Conservation (phyloP, 805 yeast species). For the Barnettozyma salicaria region DNA sequence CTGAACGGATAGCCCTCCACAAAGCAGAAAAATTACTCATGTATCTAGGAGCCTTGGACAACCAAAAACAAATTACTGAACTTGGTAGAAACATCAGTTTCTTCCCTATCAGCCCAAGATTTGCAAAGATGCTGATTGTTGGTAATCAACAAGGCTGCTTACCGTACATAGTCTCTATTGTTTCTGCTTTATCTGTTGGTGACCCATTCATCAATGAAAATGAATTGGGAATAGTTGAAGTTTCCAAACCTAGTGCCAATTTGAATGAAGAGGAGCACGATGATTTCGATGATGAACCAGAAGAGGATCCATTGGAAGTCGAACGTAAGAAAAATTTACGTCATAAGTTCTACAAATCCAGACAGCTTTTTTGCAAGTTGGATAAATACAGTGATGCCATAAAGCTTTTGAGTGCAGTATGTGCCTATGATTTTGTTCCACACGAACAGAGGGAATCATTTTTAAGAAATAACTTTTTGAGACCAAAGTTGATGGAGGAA, state of each 20-base stretch:
- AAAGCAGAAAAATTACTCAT: slow-evolving; percentile 65
- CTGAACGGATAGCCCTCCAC: slow-evolving; percentile 52
- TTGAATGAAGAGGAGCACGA: slow-evolving; percentile 22
- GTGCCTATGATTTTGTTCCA: slow-evolving; percentile 80
- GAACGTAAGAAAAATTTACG: slow-evolving; percentile 37
- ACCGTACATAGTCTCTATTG: slow-evolving; percentile 85
- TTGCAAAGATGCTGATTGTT: slow-evolving; percentile 80
- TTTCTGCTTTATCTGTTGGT: slow-evolving; percentile 88
- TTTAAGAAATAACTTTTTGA: slow-evolving; percentile 54
- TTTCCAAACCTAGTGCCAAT: slow-evolving; percentile 6
- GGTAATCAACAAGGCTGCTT: slow-evolving; percentile 85
- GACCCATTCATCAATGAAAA: slow-evolving; percentile 78
- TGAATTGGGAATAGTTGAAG: slow-evolving; percentile 54
- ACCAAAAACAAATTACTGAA: slow-evolving; percentile 54
- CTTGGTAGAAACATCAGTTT: slow-evolving; percentile 81
- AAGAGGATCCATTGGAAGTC: slow-evolving; percentile 32
- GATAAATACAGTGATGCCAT: slow-evolving; percentile 76
- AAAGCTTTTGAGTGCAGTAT: slow-evolving; percentile 68
- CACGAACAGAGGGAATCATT: slow-evolving; percentile 40
- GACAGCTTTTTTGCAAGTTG: slow-evolving; percentile 54
- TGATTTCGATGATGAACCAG: slow-evolving; percentile 25
- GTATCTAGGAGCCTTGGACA: slow-evolving; percentile 69
- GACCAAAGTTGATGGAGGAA: slow-evolving; percentile 82
- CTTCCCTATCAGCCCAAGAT: slow-evolving; percentile 92
- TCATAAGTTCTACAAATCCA: slow-evolving; percentile 50